Conservation (phyloP, 108 stramenopile species). For the Parmales sp. region DNA sequence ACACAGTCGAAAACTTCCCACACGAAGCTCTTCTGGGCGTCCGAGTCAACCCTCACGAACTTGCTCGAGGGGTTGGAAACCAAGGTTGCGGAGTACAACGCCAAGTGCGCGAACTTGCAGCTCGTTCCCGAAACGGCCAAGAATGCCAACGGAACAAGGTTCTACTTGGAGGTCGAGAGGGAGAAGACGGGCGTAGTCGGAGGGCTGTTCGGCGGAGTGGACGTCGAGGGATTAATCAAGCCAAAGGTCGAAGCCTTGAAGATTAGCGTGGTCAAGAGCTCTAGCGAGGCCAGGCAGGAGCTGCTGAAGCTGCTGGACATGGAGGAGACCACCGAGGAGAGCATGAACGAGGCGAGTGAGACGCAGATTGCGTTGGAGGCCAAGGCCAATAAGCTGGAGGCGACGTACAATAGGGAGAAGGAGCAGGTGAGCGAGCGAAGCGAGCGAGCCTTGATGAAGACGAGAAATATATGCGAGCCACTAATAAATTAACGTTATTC, state of each 20-base stretch:
- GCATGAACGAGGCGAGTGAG: slow-evolving; percentile 34
- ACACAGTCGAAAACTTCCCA: slow-evolving; percentile 29
- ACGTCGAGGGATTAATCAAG: slow-evolving; percentile 29
- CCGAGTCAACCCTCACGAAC: slow-evolving; percentile 31
- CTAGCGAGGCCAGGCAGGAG: slow-evolving; percentile 23
- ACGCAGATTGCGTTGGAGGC: slow-evolving; percentile 38
- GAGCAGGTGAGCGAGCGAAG: too few species aligned
- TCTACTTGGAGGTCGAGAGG: slow-evolving; percentile 40
- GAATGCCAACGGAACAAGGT: slow-evolving; percentile 24
- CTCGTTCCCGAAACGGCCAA: slow-evolving; percentile 40
- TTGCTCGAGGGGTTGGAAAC: slow-evolving; percentile 36
- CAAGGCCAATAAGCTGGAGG: slow-evolving; percentile 36
- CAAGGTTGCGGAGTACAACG: slow-evolving; percentile 46
- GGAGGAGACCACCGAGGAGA: slow-evolving; percentile 33
- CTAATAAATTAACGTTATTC: too few species aligned
- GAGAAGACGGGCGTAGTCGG: slow-evolving; percentile 20
- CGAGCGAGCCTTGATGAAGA: too few species aligned
- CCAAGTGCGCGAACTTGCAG: slow-evolving; percentile 32
- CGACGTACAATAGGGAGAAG: slow-evolving; percentile 34
- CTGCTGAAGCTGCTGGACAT: slow-evolving; percentile 47
- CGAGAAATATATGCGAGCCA: too few species aligned
- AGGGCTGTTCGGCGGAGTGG: slow-evolving; percentile 40
- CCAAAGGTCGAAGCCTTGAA: slow-evolving; percentile 29
- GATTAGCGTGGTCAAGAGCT: slow-evolving; percentile 21
- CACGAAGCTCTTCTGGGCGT: slow-evolving; percentile 34